These are phyloP conservation scores for Albatrellus sp. DNA, from an alignment of 1,284 basidiomycete species.

Conservation along the genomic window DNA sequence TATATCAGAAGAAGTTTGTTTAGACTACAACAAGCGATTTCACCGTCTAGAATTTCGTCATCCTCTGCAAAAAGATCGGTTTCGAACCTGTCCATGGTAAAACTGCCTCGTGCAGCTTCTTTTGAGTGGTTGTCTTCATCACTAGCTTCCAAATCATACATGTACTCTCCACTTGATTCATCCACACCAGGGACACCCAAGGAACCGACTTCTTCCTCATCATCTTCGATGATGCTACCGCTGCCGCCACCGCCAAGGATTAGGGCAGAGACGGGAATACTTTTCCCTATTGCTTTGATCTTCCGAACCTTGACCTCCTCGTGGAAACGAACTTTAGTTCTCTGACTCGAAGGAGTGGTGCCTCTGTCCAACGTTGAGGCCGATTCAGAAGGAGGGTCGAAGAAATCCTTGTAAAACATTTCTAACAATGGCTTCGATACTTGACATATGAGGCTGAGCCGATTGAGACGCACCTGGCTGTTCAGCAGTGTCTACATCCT, in stretches of 20 bases:
- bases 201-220: conserved; percentile 18
- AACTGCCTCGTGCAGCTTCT: neutral
- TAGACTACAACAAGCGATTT: neutral
- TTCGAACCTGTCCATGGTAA: conserved; percentile 45
- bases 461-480: neutral
- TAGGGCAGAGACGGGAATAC: conserved; percentile 32
- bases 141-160: no score
- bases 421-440: conserved; percentile 25
- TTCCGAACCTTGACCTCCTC: conserved; percentile 73
- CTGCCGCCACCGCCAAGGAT: conserved; percentile 19
- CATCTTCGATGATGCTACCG: no score
- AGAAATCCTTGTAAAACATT: conserved; percentile 61
- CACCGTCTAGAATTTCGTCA: conserved; percentile 27
- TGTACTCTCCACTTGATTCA: no score
- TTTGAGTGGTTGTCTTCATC: conserved; percentile 12
- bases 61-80: conserved; percentile 60
- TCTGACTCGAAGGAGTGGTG: conserved; percentile 15
- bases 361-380: conserved; percentile 13
- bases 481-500: conserved; percentile 27
- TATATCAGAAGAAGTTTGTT: conserved; percentile 5
- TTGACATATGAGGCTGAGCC: neutral
- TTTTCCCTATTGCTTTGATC: conserved; percentile 58
- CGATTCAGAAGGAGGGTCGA: conserved; percentile 37
- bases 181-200: conserved; percentile 17
- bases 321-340: conserved; percentile 56